Evolutionary conservation across 352 stramenopile species (phyloP), one percentile per base, ranked within the genome.

Genomic region (Globisporangium iwayamae): DNA sequence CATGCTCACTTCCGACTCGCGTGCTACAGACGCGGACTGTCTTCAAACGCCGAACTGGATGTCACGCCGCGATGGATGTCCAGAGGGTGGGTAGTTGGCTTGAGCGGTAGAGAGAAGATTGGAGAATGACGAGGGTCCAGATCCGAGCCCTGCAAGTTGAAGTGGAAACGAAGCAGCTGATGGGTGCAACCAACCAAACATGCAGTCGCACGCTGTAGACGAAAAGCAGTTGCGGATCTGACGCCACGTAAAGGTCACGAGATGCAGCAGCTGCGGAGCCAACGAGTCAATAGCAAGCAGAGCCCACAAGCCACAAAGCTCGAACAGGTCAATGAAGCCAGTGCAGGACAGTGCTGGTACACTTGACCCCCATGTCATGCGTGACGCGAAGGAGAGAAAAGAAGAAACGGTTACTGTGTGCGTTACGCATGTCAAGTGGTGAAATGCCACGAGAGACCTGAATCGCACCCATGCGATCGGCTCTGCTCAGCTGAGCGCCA

Each of bases 31-130:
- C 11, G 38, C 38, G 8, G 36, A 14, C 36, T 41, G 20, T 7
- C 13, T 34, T 36, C 54, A 47, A n/a, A 43, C 4, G 32, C 32
- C 9, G 32, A 36, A 36, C 32, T 36, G 32, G 32, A 36, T 36
- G 7, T 8, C 32, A 1, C 7, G 32, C 4, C 32, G 32, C 32
- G 32, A 36, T 8, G 32, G 1, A 36, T 8, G 32, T 2, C 32
- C 32, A 36, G 32, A 36, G 32, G 4, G 32, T 36, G 8, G 28
- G 16, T 22, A 10, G 16, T 36, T 7, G 39, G 30, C 28, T 22
- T 48, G 45, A 48, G 57, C 32, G 9, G n/a, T 22, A 56, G 45
- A 25, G 57, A 43, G 57, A 9, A 45, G 36, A 63, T 63, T 54
- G 18, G n/a, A 11, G 57, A 63, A n/a, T 63, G 57, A 28, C 11